phyloP scores from a whole-genome alignment of 495 filamentous ascomycete genomes.

The Cercophora sp. region DNA sequence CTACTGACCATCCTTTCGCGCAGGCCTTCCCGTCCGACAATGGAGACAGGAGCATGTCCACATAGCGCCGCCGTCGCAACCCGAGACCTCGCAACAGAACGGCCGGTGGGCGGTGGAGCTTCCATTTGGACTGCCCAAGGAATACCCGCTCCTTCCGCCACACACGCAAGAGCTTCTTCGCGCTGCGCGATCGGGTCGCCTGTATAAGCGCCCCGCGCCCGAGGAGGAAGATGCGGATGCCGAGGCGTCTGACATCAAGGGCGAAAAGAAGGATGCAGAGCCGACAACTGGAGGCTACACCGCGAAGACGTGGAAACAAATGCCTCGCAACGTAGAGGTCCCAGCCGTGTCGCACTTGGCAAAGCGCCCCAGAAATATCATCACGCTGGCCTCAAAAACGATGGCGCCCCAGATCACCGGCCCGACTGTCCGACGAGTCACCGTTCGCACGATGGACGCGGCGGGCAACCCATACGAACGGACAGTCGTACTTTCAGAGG shows the following conservation, averaged over 20 bases:
- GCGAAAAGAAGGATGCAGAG: constrained; percentile 45
- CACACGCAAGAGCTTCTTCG: constrained; percentile 82
- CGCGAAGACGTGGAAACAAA: constrained; percentile 71
- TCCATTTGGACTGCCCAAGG: constrained; percentile 74
- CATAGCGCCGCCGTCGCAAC: constrained; percentile 60
- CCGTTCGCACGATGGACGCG: constrained; percentile 70
- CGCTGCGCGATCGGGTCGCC: constrained; percentile 68
- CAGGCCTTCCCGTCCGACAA: constrained; percentile 80
- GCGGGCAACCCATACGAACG: constrained; percentile 75
- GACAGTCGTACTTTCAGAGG: constrained; percentile 75
- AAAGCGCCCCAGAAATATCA: constrained; percentile 73
- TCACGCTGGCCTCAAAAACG: constrained; percentile 43
- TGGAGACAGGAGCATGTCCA: constrained; percentile 74
- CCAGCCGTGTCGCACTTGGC: constrained; percentile 78
- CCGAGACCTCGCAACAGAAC: constrained; percentile 48
- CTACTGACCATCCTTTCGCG: neutral
- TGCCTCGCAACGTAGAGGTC: constrained; percentile 72
- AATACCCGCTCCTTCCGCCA: constrained; percentile 72
- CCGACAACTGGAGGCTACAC: constrained; percentile 58
- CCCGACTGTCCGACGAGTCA: constrained; percentile 64
- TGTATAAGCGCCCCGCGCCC: constrained; percentile 56
- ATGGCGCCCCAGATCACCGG: constrained; percentile 38
- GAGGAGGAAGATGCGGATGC: constrained; percentile 51
- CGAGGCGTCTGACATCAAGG: constrained; percentile 41
- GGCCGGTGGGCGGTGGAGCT: constrained; percentile 56